These are phyloP conservation scores for Candida schatavii DNA, from an alignment of 805 yeast species.

Conservation along the genomic window DNA sequence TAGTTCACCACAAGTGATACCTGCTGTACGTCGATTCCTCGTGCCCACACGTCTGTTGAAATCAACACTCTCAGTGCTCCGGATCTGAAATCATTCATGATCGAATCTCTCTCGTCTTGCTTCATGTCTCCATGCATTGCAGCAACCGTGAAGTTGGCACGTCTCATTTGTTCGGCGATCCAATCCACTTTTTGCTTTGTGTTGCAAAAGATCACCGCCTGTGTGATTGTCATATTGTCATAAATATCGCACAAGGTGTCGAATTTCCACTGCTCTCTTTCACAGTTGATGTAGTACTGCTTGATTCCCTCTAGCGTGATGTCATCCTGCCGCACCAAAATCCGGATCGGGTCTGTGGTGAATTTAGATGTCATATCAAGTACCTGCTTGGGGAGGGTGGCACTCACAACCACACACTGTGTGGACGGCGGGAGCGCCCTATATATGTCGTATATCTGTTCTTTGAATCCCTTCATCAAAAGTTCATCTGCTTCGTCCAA, in stretches of 20 bases:
- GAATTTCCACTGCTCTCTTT: slow-evolving; percentile 89
- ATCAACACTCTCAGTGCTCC: slow-evolving; percentile 92
- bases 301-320: slow-evolving; percentile 91
- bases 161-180: slow-evolving; percentile 75
- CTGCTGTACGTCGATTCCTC: slow-evolving; percentile 98
- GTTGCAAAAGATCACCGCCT: slow-evolving; percentile 97
- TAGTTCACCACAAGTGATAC: slow-evolving; percentile 94
- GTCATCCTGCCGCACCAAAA: slow-evolving; percentile 92
- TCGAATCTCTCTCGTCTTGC: slow-evolving; percentile 89
- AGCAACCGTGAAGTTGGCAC: slow-evolving; percentile 84
- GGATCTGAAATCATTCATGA: slow-evolving; percentile 93
- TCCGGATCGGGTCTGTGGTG: slow-evolving; percentile 90
- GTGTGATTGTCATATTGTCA: slow-evolving; percentile 93
- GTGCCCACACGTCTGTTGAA: slow-evolving; percentile 95
- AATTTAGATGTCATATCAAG: slow-evolving; percentile 88
- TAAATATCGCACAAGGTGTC: slow-evolving; percentile 93
- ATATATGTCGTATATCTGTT: slow-evolving; percentile 91
- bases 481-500: slow-evolving; percentile 97
- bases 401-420: slow-evolving; percentile 93
- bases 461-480: slow-evolving; percentile 89
- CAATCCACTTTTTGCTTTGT: slow-evolving; percentile 93
- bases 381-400: slow-evolving; percentile 90
- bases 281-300: slow-evolving; percentile 88
- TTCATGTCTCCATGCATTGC: slow-evolving; percentile 98
- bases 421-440: slow-evolving; percentile 76